Evolutionary conservation across 2,329 filamentous ascomycete genomes (phyloP).

Genomic region (Aspergillus latus): DNA sequence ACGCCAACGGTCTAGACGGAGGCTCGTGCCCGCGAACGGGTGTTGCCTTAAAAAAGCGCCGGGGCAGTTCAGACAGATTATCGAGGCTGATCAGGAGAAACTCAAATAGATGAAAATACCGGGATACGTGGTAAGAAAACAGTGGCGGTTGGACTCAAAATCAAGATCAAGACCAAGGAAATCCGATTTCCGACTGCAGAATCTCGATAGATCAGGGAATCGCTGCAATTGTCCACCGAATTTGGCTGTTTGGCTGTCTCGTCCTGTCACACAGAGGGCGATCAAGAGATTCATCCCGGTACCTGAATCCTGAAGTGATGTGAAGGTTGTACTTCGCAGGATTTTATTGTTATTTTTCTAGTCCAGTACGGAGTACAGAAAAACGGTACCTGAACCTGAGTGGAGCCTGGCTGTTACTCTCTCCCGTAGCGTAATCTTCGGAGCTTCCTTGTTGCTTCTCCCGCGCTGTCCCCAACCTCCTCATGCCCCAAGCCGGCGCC

Average conservation of each 20-base stretch:
- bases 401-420: slow-evolving; percentile 5
- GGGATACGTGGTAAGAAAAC: slow-evolving; percentile 6
- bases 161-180: background rate
- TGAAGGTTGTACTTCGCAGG: background rate
- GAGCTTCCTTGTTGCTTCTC: background rate
- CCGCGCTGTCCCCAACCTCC: background rate
- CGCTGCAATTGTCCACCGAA: background rate
- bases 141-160: slow-evolving; percentile 2
- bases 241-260: background rate
- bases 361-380: background rate
- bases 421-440: slow-evolving; percentile 14
- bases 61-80: background rate
- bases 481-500: no score
- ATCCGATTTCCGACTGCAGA: slow-evolving; percentile 3
- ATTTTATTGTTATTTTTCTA: background rate
- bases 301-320: background rate
- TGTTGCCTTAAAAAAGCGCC: slow-evolving; percentile 17
- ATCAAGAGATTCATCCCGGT: background rate
- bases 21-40: slow-evolving; percentile 22
- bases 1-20: background rate
- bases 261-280: background rate
- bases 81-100: slow-evolving; percentile 9
- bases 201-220: slow-evolving; percentile 2
- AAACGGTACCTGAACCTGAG: slow-evolving; percentile 12
- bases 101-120: slow-evolving; percentile 7